Evolutionary conservation across 1,284 basidiomycete genomes (phyloP).

Genomic region (Cystobasidium sp.): DNA sequence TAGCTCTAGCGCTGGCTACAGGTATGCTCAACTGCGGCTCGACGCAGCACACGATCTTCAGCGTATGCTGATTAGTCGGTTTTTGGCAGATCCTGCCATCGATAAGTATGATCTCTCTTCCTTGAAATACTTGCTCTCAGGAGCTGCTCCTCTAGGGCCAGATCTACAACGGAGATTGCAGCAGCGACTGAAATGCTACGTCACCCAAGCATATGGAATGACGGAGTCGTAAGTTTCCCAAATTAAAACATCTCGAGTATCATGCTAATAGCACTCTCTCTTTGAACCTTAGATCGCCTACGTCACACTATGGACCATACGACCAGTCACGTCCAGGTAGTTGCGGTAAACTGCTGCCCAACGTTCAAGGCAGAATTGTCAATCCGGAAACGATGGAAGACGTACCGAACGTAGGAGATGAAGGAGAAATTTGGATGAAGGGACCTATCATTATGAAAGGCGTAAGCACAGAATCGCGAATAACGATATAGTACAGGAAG

Average conservation of each 20-base stretch:
- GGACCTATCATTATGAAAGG: conserved; percentile 81
- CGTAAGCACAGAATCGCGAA: background rate
- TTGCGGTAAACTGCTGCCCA: conserved; percentile 74
- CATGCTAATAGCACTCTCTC: background rate
- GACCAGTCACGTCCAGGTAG: conserved; percentile 63
- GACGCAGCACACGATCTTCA: background rate
- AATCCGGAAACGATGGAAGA: conserved; percentile 62
- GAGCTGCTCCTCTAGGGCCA: conserved; percentile 78
- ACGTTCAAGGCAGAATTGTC: conserved; percentile 76
- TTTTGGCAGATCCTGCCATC: conserved; percentile 62
- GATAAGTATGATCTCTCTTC: conserved; percentile 71
- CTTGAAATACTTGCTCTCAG: conserved; percentile 68
- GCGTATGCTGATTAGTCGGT: background rate
- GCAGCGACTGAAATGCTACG: conserved; percentile 57
- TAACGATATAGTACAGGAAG: background rate
- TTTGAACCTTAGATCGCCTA: conserved; percentile 57
- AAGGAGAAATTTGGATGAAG: conserved; percentile 79
- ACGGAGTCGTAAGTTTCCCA: conserved; percentile 19
- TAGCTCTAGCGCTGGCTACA: conserved; percentile 71
- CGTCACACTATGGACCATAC: conserved; percentile 57
- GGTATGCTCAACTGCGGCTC: conserved; percentile 1
- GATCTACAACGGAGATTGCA: conserved; percentile 64
- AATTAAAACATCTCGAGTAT: background rate
- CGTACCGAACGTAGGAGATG: conserved; percentile 62
- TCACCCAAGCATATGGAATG: conserved; percentile 53